Evolutionary conservation across 2,329 filamentous ascomycete genomes (phyloP), one percentile per base, ranked within the genome.

Genomic region (Fusarium decemcellulare): DNA sequence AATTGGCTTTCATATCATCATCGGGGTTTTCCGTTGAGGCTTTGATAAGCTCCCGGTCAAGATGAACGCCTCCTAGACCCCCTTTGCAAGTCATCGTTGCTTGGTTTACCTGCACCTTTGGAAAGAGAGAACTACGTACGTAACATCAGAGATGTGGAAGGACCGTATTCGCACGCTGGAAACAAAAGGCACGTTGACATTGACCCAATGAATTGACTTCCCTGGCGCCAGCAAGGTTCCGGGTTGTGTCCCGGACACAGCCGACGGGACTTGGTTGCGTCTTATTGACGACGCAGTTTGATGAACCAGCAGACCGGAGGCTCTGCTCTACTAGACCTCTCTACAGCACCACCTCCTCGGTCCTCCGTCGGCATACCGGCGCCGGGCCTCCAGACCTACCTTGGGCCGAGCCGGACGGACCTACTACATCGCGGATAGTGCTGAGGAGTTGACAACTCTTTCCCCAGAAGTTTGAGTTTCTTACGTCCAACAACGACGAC

Each of bases 151-250:
- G 30, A 9, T 34, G 32, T 34, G 32, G 12, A 9, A 34, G 12
- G 32, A 34, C 44, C 51, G 47, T 55, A 55, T 52, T 64, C 44
- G 43, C 42, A 58, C 62, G 34, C 29, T 40, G 63, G 51, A 67
- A 67, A 63, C 54, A 63, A 47, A 60, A 36, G 36, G 44, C 36
- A 42, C 54, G 34, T 56, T 59, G 63, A 54, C 46, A 50, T 67
- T 36, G 51, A 64, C 59, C 59, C 42, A 61, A 68, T 61, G 29
- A 71, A 70, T 65, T 71, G 62, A 71, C 55, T 71, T 72, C 37
- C 43, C 58, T 51, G 59, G 68, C 58, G 55, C 18, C 44, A 65
- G 68, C 54, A 72, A 62, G 58, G 65, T 71, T 71, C 59, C 34
- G 53, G 58, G 27, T 43, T 50, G 58, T 23, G 58, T 56, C 34